These are phyloP conservation scores for Solanum chacoense DNA, from an alignment of 305 asterid genomes.

Conservation along the genomic window DNA sequence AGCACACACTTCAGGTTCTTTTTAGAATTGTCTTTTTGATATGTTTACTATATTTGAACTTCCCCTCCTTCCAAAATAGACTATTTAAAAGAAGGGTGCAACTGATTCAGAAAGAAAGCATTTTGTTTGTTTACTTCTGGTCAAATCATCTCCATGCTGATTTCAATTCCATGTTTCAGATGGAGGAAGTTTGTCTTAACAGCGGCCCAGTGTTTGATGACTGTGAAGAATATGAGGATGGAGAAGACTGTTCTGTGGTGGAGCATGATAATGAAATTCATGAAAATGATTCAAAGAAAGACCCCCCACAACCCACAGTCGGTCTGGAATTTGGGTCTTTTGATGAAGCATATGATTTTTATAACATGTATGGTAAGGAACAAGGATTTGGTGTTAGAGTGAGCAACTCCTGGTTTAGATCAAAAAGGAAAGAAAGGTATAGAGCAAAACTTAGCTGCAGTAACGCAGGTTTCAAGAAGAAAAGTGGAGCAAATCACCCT, in stretches of 20 bases:
- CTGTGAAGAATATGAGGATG: slow-evolving; percentile 32
- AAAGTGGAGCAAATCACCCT: slow-evolving; percentile 47
- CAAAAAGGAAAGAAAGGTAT: slow-evolving; percentile 50
- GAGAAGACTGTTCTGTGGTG: slow-evolving; percentile 21
- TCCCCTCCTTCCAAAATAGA: not conserved
- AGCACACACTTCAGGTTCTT: not conserved
- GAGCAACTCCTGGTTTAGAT: slow-evolving; percentile 59
- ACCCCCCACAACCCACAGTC: slow-evolving; percentile 24
- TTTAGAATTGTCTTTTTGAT: not conserved
- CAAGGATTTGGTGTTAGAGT: slow-evolving; percentile 58
- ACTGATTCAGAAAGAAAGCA: not conserved
- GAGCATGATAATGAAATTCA: slow-evolving; percentile 19
- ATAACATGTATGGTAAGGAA: slow-evolving; percentile 47
- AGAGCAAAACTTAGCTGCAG: slow-evolving; percentile 64
- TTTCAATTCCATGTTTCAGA: slow-evolving; percentile 19
- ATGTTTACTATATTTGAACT: not conserved
- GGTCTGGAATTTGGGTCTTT: slow-evolving; percentile 56
- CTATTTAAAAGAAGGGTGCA: not conserved
- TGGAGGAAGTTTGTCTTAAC: slow-evolving; percentile 50
- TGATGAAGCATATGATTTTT: slow-evolving; percentile 49
- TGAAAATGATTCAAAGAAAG: slow-evolving; percentile 17
- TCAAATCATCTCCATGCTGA: not conserved
- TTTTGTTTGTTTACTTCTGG: not conserved
- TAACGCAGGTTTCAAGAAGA: slow-evolving; percentile 61
- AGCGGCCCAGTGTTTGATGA: slow-evolving; percentile 35